These are phyloP conservation scores for Euphrasia confusa DNA, from an alignment of 257 asterid genomes.

Conservation along the genomic window DNA sequence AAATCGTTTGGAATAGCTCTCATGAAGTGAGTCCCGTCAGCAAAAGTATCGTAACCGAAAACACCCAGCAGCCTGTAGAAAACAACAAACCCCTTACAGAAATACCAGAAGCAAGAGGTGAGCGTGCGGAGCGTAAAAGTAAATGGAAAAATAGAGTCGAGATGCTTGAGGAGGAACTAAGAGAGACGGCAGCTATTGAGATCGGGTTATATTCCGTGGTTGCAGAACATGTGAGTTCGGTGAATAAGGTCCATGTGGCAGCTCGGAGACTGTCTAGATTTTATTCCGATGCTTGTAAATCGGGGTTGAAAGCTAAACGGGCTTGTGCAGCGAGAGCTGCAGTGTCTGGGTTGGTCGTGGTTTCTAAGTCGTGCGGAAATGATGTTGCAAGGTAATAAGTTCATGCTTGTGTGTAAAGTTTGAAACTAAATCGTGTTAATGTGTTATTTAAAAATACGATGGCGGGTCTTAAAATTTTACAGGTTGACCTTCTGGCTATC, in stretches of 20 bases:
- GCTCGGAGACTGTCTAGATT: slow-evolving; percentile 86
- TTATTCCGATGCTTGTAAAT: slow-evolving; percentile 62
- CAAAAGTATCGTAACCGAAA: slow-evolving; percentile 20
- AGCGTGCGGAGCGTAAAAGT: slow-evolving; percentile 25
- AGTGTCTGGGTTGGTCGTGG: slow-evolving; percentile 74
- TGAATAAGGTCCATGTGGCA: slow-evolving; percentile 80
- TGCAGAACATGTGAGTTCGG: slow-evolving; percentile 84
- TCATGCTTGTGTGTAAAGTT: slow-evolving; percentile 12
- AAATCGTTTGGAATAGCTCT: no score
- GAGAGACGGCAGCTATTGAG: slow-evolving; percentile 81
- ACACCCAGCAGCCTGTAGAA: slow-evolving; percentile 23
- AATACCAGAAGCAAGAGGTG: slow-evolving; percentile 32
- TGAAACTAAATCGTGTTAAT: not conserved
- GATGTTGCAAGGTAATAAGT: slow-evolving; percentile 78
- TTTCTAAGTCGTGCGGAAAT: slow-evolving; percentile 90
- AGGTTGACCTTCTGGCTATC: slow-evolving; percentile 95
- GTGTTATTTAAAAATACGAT: no score
- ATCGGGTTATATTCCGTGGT: slow-evolving; percentile 72
- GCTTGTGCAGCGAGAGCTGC: slow-evolving; percentile 81
- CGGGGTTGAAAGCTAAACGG: slow-evolving; percentile 48
- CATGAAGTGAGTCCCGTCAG: not conserved
- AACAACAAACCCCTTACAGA: slow-evolving; percentile 23
- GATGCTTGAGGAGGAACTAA: slow-evolving; percentile 81
- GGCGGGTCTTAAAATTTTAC: slow-evolving; percentile 23
- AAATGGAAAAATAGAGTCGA: slow-evolving; percentile 46